These are phyloP conservation scores for Fraxinus albicans DNA, from an alignment of 305 asterid species.

Conservation along the genomic window DNA sequence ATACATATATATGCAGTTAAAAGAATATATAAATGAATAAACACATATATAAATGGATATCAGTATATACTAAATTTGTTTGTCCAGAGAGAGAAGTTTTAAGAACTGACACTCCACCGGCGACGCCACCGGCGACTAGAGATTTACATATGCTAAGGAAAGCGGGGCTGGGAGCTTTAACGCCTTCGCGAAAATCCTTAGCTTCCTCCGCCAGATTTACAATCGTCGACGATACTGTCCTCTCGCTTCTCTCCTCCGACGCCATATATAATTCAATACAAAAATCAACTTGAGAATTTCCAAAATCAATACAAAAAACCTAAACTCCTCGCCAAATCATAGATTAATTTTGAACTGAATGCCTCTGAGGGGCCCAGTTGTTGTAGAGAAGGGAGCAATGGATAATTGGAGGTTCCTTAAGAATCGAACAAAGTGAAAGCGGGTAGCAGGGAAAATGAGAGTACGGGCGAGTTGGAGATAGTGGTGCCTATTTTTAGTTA, in stretches of 20 bases:
- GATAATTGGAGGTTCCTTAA: background rate
- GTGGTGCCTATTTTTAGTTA: background rate
- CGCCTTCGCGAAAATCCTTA: slow-evolving; percentile 73
- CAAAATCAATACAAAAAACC: background rate
- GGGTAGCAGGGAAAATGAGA: background rate
- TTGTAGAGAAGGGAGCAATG: background rate
- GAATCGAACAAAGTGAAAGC: background rate
- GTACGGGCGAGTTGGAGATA: background rate
- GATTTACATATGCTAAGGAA: slow-evolving; percentile 74
- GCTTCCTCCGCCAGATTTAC: slow-evolving; percentile 95
- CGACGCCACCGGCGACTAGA: slow-evolving; percentile 85
- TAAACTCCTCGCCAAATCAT: background rate
- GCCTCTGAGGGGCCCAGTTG: background rate
- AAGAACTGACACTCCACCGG: slow-evolving; percentile 81
- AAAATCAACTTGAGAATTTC: background rate
- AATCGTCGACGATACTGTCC: slow-evolving; percentile 70
- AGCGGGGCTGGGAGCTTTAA: slow-evolving; percentile 63
- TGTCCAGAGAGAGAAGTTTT: background rate
- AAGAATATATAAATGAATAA: background rate
- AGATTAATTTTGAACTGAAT: background rate
- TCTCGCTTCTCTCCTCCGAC: slow-evolving; percentile 76
- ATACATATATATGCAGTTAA: background rate
- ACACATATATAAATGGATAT: background rate
- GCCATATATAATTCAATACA: slow-evolving; percentile 45
- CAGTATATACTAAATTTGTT: background rate